Base-by-base conservation (phyloP, 2,329 filamentous ascomycete genomes). In the Polychaeton citri region DNA sequence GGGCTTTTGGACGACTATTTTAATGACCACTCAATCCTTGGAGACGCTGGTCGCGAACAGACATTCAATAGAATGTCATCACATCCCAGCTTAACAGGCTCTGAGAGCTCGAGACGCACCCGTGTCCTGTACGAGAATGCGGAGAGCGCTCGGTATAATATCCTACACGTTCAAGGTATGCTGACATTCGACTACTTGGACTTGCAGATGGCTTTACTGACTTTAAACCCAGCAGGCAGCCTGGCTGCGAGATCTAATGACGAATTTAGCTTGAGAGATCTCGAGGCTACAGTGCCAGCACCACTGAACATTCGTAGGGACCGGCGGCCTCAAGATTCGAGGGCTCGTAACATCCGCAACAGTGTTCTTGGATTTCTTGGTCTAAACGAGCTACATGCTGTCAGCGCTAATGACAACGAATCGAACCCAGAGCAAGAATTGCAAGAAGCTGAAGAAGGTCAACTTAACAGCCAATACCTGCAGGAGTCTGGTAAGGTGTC, bases 1-100 rank as follows among this genome's bases (percentile, higher is more conserved):
- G 47, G 47, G 8, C 43, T 54, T 10, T 36, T 54, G 10, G 51
- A 54, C 45, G 46, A 53, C 39, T 57, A 55, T 32, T 54, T 53
- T 32, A 32, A 46, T 21, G 26, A 39, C n/a, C n/a, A 10, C 6
- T 19, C 13, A 16, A n/a, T 19, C n/a, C 12, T 20, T 15, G 32
- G 13, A 34, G 13, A 20, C 6, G 6, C 19, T n/a, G 32, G 13
- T n/a, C 32, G 17, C 19, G 9, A 16, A 10, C 19, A 3, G 10
- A 32, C 30, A 32, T 10, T 10, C 18, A 17, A 10, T 5, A 41
- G 48, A 21, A 32, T 40, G n/a, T 44, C 44, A 20, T 35, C 40
- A 21, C 13, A 32, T 19, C 40, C 43, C 9, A 30, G 42, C 21
- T 35, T 38, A 30, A 31, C 41, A n/a, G 32, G 33, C 12, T 38